A percentile compares a stretch with the other conserved stretches of the same genome.
Conservation (phyloP, 768 basidiomycete genomes). For the Boletus huronensis region DNA sequence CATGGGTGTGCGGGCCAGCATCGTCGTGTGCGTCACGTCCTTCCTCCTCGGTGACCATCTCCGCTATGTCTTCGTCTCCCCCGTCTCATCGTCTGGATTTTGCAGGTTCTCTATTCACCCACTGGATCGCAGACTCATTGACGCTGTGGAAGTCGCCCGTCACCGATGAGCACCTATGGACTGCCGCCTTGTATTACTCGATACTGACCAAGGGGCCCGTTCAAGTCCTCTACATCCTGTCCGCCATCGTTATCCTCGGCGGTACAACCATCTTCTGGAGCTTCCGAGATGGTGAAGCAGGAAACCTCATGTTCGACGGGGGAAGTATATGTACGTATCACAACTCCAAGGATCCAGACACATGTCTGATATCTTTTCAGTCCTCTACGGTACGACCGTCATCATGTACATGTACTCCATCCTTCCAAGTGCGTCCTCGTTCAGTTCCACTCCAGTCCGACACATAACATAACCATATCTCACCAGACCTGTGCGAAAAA, state of each 20-base stretch:
- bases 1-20: constrained; percentile 70
- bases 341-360: background rate
- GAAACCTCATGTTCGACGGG: constrained; percentile 89
- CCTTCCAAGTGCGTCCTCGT: constrained; percentile 61
- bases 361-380: constrained; percentile 37
- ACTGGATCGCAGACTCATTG: constrained; percentile 91
- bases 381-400: constrained; percentile 71
- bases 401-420: constrained; percentile 74
- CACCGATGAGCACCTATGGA: constrained; percentile 83
- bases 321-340: constrained; percentile 76
- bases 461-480: constrained; percentile 9
- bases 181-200: constrained; percentile 77
- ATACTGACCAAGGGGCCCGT: constrained; percentile 66
- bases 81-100: background rate
- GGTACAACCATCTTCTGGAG: constrained; percentile 73
- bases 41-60: constrained; percentile 65
- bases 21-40: constrained; percentile 74
- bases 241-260: constrained; percentile 55
- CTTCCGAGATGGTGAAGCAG: constrained; percentile 70
- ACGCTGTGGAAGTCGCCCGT: constrained; percentile 87
- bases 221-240: constrained; percentile 54
- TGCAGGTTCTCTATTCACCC: constrained; percentile 75
- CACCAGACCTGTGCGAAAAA: constrained; percentile 52
- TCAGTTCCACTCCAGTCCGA: background rate
- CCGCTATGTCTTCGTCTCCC: background rate